Percentiles rank a stretch among this genome's conserved stretches.
These are phyloP conservation scores for Suhomyces wounanorum DNA, from an alignment of 1,139 yeast species.

Conservation along the genomic window DNA sequence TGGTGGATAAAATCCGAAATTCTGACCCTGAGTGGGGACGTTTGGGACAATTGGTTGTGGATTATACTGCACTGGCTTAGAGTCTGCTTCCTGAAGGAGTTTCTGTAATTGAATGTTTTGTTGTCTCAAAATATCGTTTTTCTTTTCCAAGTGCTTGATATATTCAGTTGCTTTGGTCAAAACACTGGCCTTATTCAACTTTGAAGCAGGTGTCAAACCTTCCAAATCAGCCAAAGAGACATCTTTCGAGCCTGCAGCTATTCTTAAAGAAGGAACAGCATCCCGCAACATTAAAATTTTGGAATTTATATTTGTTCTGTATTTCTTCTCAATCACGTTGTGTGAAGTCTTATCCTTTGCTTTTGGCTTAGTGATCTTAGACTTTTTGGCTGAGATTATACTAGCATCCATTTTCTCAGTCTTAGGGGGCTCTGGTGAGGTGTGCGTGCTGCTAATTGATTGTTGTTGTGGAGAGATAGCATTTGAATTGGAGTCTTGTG, in stretches of 20 bases:
- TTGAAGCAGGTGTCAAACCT: conserved; percentile 85
- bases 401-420: conserved; percentile 7
- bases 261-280: conserved; percentile 68
- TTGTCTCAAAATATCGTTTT: conserved; percentile 56
- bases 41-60: conserved; percentile 7
- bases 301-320: conserved; percentile 74
- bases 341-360: conserved; percentile 67
- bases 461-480: conserved; percentile 33
- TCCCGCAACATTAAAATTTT: conserved; percentile 71
- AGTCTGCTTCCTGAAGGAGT: conserved; percentile 26
- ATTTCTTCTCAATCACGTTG: conserved; percentile 77
- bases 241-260: conserved; percentile 45
- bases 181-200: conserved; percentile 86
- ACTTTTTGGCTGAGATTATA: conserved; percentile 5
- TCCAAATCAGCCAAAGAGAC: conserved; percentile 59
- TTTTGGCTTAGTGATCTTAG: conserved; percentile 37
- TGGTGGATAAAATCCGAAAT: conserved; percentile 28
- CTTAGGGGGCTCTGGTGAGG: conserved; percentile 34
- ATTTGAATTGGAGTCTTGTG: conserved; percentile 23
- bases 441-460: conserved; percentile 32
- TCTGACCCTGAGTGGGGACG: conserved; percentile 9
- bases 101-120: conserved; percentile 57
- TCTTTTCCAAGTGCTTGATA: conserved; percentile 75
- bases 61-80: conserved; percentile 6
- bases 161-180: conserved; percentile 89